Evolutionary conservation across 345 rosid genomes (phyloP).

Genomic region (Citropsis articulata): DNA sequence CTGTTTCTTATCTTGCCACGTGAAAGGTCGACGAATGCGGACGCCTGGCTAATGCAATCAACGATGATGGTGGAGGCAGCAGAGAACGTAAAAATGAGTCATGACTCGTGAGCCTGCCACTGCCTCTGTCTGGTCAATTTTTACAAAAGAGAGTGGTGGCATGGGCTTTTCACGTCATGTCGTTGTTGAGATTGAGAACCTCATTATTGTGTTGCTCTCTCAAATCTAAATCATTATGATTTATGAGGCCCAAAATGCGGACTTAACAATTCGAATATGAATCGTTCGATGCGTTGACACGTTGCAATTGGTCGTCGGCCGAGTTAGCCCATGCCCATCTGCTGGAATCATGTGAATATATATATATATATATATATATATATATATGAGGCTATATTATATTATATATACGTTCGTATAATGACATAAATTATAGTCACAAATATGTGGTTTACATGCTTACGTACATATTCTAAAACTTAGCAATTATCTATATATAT

Average conservation of each 20-base stretch:
- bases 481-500: too few relatives aligned
- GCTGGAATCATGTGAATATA: too few relatives aligned
- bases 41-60: background rate
- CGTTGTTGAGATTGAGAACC: background rate
- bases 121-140: background rate
- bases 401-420: too few relatives aligned
- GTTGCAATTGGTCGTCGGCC: background rate
- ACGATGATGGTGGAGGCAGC: background rate
- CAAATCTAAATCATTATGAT: conserved; percentile 7
- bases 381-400: too few relatives aligned
- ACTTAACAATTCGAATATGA: conserved; percentile 6
- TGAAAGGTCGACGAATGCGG: background rate
- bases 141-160: conserved; percentile 2
- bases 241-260: conserved; percentile 5
- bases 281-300: background rate
- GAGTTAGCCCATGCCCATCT: background rate
- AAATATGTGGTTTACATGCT: too few relatives aligned
- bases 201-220: background rate
- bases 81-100: background rate
- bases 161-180: conserved; percentile 24
- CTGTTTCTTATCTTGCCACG: background rate
- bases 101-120: background rate
- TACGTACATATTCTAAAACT: too few relatives aligned
- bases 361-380: too few relatives aligned
- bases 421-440: too few relatives aligned